Evolutionary conservation across 2,329 filamentous ascomycete genomes (phyloP).

Genomic region (Lasiodiplodia sp.): DNA sequence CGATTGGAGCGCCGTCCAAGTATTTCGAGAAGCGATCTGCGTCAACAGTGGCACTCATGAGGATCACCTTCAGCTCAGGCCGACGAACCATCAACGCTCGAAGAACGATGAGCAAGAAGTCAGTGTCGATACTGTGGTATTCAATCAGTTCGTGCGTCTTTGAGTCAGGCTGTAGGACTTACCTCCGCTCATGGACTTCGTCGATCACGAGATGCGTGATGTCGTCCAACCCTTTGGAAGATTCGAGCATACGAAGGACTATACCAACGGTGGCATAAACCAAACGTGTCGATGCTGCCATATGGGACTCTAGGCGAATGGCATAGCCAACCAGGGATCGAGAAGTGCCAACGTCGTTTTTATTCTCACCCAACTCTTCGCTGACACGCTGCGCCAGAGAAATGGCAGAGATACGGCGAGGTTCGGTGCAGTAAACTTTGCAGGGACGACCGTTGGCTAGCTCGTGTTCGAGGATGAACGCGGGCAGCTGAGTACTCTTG

Average conservation of each 20-base stretch:
- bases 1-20: slow-evolving; percentile 81
- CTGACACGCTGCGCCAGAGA: slow-evolving; percentile 92
- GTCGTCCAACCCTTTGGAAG: slow-evolving; percentile 82
- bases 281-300: slow-evolving; percentile 79
- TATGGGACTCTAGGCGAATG: slow-evolving; percentile 90
- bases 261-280: slow-evolving; percentile 91
- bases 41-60: slow-evolving; percentile 98
- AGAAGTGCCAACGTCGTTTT: slow-evolving; percentile 79
- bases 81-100: slow-evolving; percentile 79
- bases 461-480: slow-evolving; percentile 90
- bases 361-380: slow-evolving; percentile 88
- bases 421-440: slow-evolving; percentile 95
- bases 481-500: slow-evolving; percentile 97
- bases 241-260: slow-evolving; percentile 97
- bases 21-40: slow-evolving; percentile 91
- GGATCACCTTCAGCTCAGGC: slow-evolving; percentile 85
- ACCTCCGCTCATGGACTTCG: slow-evolving; percentile 88
- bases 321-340: slow-evolving; percentile 92
- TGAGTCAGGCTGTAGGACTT: slow-evolving; percentile 9
- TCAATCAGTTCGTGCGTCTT: slow-evolving; percentile 32
- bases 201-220: slow-evolving; percentile 96
- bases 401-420: slow-evolving; percentile 93
- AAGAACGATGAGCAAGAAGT: slow-evolving; percentile 92
- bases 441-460: slow-evolving; percentile 80
- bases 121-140: slow-evolving; percentile 78